Evolutionary conservation across 441 rosid genomes (phyloP), one percentile per base, ranked within the genome.

Genomic region (Brassica hybrid): DNA sequence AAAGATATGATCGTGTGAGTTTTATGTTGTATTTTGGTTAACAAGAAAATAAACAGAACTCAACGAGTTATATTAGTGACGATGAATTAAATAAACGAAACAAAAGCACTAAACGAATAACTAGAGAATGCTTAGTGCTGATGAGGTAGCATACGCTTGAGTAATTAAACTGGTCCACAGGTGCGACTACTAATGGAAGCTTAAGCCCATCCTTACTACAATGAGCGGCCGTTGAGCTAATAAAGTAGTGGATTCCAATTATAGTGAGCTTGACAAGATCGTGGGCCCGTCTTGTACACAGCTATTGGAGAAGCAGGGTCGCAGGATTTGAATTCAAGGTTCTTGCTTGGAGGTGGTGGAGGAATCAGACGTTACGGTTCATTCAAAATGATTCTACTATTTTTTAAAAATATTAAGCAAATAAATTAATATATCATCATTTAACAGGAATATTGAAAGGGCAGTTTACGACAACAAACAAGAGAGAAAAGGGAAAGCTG

Each of bases 1-100:
- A 61, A 64, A 18, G 76, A 82, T 45, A 23, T 57, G 65, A 60
- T 13, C 36, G 17, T 6, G 10, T 56, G 66, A 30, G 36, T 30
- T 30, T 30, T 30, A 5, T 30, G 36, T 30, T 5, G 36, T 30
- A 30, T 30, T 30, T 5, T 30, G 10, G 41, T n/a, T 36, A 36
- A 36, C 10, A 36, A 7, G 41, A 36, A 3, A 3, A 36, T 36
- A 36, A 36, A 36, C 41, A 36, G 10, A 36, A 36, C 41, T 36
- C 41, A 1, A 2, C 41, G 41, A 36, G 41, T 8, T 36, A 36
- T 8, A 36, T 36, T 11, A 36, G 11, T 7, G 11, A 36, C 10
- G 2, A 36, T 36, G 41, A 36, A 36, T 36, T 36, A 38, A 38
- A 10, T 38, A 38, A 38, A 10, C 45, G 13, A 38, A 38, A 38